Conservation (phyloP, 768 basidiomycete genomes). For the Heimioporus sp. region DNA sequence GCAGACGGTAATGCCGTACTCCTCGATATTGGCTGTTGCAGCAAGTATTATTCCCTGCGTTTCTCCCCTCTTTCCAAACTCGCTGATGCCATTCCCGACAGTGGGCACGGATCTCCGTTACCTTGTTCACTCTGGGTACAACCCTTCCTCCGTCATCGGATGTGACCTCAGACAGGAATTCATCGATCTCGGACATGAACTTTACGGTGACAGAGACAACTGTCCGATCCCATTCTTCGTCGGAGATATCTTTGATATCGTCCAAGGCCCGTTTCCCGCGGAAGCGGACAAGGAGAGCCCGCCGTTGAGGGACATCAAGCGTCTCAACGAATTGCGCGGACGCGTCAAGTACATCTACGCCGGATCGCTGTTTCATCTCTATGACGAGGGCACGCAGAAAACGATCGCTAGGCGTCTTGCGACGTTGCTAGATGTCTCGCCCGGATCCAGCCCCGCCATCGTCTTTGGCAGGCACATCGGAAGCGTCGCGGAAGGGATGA, state of each 20-base stretch:
- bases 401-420: constrained; percentile 29
- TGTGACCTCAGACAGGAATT: neutral
- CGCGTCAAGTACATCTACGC: constrained; percentile 26
- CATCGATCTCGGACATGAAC: neutral
- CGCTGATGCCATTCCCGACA: neutral
- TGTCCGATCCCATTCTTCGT: constrained; percentile 29
- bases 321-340: constrained; percentile 23
- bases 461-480: constrained; percentile 36
- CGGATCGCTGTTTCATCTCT: constrained; percentile 36
- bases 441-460: constrained; percentile 23
- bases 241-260: constrained; percentile 28
- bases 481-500: constrained; percentile 19
- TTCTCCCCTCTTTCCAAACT: no score
- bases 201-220: neutral
- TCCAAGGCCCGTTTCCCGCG: neutral
- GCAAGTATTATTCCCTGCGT: neutral
- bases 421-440: constrained; percentile 18
- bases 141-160: no score
- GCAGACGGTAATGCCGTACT: neutral
- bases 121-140: no score
- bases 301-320: constrained; percentile 3
- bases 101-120: no score
- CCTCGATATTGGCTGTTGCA: neutral
- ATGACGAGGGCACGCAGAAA: constrained; percentile 32
- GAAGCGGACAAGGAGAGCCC: neutral